phyloP scores from a whole-genome alignment of 352 stramenopile species.

The Globisporangium orthogonon region DNA sequence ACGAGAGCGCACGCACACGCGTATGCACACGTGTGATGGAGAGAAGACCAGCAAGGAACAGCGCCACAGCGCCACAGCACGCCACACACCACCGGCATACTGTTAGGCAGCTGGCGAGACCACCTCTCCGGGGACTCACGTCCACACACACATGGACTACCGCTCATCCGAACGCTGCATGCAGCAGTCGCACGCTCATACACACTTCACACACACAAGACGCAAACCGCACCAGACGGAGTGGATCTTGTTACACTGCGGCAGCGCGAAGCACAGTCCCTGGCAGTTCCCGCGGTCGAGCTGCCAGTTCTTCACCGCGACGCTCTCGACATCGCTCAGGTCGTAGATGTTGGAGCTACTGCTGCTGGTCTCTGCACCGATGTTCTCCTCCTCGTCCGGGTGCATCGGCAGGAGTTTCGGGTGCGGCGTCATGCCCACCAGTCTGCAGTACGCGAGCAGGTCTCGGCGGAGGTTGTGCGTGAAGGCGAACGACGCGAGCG shows the following conservation, averaged over 20 bases:
- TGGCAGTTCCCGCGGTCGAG: constrained; percentile 51
- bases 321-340: constrained; percentile 46
- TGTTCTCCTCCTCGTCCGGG: constrained; percentile 48
- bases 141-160: no score
- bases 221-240: constrained; percentile 37
- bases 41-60: no score
- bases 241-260: constrained; percentile 32
- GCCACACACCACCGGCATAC: no score
- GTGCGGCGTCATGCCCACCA: constrained; percentile 46
- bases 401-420: constrained; percentile 59
- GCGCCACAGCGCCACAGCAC: no score
- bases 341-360: constrained; percentile 33
- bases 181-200: no score
- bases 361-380: constrained; percentile 14
- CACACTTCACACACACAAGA: no score
- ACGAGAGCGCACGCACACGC: background rate
- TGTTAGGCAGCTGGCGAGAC: no score
- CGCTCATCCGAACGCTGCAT: no score
- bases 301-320: constrained; percentile 59
- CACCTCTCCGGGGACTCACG: no score
- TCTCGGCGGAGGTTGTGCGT: constrained; percentile 50
- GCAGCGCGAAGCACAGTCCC: constrained; percentile 51
- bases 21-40: no score
- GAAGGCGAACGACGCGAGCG: constrained; percentile 15
- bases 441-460: constrained; percentile 50